Evolutionary conservation across 305 asterid species (phyloP).

Genomic region (Ilex paraguariensis): DNA sequence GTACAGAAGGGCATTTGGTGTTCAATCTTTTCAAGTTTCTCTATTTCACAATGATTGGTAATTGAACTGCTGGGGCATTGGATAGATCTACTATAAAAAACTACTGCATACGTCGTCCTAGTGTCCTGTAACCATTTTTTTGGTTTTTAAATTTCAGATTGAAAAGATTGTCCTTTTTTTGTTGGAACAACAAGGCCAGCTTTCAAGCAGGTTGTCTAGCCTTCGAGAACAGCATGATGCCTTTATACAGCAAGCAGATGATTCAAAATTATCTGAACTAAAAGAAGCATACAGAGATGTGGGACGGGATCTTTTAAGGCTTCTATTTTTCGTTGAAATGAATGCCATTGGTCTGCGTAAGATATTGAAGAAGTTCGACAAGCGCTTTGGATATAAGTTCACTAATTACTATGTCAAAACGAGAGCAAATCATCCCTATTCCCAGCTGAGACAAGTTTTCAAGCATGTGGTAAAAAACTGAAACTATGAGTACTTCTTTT

Average conservation of each 20-base stretch:
- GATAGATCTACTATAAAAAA: too few species aligned
- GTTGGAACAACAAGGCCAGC: slow-evolving; percentile 66
- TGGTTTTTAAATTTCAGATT: slow-evolving; percentile 35
- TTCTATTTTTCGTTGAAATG: slow-evolving; percentile 56
- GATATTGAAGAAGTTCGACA: slow-evolving; percentile 79
- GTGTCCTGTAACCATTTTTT: not conserved
- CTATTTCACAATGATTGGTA: too few species aligned
- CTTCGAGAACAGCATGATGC: slow-evolving; percentile 54
- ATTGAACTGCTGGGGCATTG: too few species aligned
- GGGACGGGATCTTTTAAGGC: slow-evolving; percentile 56
- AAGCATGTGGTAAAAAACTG: slow-evolving; percentile 60
- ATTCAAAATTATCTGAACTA: slow-evolving; percentile 31
- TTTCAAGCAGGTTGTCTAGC: slow-evolving; percentile 42
- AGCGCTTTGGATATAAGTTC: slow-evolving; percentile 69
- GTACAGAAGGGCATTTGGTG: too few species aligned
- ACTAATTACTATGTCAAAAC: slow-evolving; percentile 78
- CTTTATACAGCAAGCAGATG: slow-evolving; percentile 32
- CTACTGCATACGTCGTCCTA: too few species aligned
- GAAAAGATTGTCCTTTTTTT: slow-evolving; percentile 68
- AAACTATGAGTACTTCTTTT: too few species aligned
- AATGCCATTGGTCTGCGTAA: slow-evolving; percentile 73
- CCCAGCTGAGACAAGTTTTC: slow-evolving; percentile 76
- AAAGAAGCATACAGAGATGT: slow-evolving; percentile 50
- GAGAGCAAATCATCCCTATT: slow-evolving; percentile 82
- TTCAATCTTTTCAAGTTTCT: too few species aligned